Base-by-base conservation (phyloP, 2,329 filamentous ascomycete species). In the Phyllosticta citribraziliensis region DNA sequence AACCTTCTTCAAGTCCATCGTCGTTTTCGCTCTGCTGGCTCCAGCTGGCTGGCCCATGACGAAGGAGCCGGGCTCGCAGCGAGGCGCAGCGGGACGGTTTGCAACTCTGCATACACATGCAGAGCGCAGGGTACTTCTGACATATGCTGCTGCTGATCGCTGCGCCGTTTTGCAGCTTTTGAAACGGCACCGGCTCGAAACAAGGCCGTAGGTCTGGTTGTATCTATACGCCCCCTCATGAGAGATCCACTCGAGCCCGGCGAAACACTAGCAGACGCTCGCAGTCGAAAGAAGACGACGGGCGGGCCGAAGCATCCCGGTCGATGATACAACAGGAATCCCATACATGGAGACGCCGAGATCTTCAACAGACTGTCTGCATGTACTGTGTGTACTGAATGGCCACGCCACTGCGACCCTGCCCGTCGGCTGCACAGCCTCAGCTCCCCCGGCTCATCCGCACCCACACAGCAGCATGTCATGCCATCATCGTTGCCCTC, bases 141-240 rank as follows among this genome's bases (percentile, higher is more conserved):
- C 40, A 47, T 47, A 14, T n/a, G 6, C 27, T 3, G 40, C 40
- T 47, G 40, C 40, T 47, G 40, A 47, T 47, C 30, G 59, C 55
- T 60, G 53, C 58, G 58, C 55, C 58, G 58, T 24, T 50, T 22
- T 57, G 59, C 59, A 61, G 55, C 47, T 61, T 11, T 17, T 61
- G 59, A 61, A 61, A 61, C 59, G 58, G 58, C 54, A 56, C 52
- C 53, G 57, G 58, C 54, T 56, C 35, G 58, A 60, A 60, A 60
- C 58, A 60, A 17, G 33, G 47, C 58, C 24, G 56, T 56, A 54
- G 58, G 58, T 57, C 55, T 62, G 57, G 60, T 55, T 30, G 57
- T 30, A 50, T n/a, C n/a, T n/a, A 61, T 57, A 55, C 22, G 22
- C 22, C 22, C 22, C 22, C 22, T 22, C 22, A 22, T 22, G 22